Evolutionary conservation across 2,329 filamentous ascomycete genomes (phyloP), one percentile per base, ranked within the genome.

Genomic region (Nemania sp.): DNA sequence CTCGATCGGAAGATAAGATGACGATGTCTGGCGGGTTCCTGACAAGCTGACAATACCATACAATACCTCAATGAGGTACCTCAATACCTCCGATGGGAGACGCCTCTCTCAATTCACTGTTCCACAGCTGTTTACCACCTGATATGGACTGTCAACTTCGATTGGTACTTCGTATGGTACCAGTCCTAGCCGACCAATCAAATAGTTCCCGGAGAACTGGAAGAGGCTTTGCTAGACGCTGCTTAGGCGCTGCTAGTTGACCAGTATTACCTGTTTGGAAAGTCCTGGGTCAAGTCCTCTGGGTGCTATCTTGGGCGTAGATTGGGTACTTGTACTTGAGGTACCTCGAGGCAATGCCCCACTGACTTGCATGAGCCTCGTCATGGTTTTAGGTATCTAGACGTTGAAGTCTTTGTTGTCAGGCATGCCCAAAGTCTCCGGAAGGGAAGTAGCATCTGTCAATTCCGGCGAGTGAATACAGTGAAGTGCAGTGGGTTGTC

Each of bases 121-220:
- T 49, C 42, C 42, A 54, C 47, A 63, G 59, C 60, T 63, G 60
- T 40, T 9, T n/a, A 53, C 42, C 56, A 57, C 34, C 56, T 57
- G 58, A 37, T 6, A 12, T 45, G 17, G 17, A 5, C 15, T 35
- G 39, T 12, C 50, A 21, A 37, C n/a, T n/a, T n/a, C n/a, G 25
- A 29, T 29, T 29, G 25, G 7, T 7, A 4, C 25, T 29, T 29
- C 7, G 25, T 29, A 29, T n/a, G 25, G 25, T 29, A 29, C 25
- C 3, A 29, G 25, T 29, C 25, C 7, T 29, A 29, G 3, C 25
- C 7, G 25, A 7, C 57, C 57, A 59, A 59, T 59, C 57, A 45
- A 21, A 20, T 1, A 12, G 17, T 15, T 45, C 45, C 51, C 45
- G 45, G 50, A 39, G 7, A 55, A 29, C 25, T 7, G 25, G 50